Base-by-base conservation (phyloP, 179 eudicot genomes). In the Drosera spatulata region DNA sequence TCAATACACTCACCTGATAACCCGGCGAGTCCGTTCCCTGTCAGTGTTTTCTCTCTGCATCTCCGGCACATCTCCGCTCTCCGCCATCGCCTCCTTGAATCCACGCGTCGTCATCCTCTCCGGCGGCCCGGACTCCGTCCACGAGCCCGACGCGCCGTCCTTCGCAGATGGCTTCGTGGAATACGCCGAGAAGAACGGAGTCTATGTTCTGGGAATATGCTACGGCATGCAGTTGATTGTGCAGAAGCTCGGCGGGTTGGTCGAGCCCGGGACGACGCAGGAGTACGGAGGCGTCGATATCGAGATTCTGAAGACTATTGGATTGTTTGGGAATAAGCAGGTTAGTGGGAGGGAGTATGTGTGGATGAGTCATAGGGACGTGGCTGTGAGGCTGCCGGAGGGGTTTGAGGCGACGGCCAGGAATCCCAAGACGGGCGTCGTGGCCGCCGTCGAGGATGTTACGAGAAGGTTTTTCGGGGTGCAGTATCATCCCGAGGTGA, bases 341-440 rank as follows among this genome's bases (percentile, higher is more conserved):
- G 70, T 69, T 52, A 96, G 96, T 41, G 88, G 81, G 68, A 88
- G 61, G 71, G 95, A 91, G 71, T 77, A 79, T 61, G 96, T 89
- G 56, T 93, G 99, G 99, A 93, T 93, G 99, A 93, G 96, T 50
- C 99, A 93, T 60, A 96, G 96, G 0, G 99, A 93, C 48, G 98
- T 88, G 79, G 98, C 81, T 10, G 87, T 74, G 47, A 71, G 53
- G 56, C 61, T 91, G 72, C 98, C 98, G 3, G 82, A 77, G 3
- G 96, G 96, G 75, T 91, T 91, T 65, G 77, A 83, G 38, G 93
- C 86, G 33, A 83, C 81, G 61, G 91, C 95, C 2, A 72, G 87
- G 69, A 91, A 96, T 54, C 70, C 33, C 33, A 22, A 75, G 33
- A 91, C 86, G 61, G 98, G 98, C 41, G 71, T 74, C 5, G 87